Base-by-base conservation (phyloP, 768 basidiomycete species). In the Boletus barrowsii region DNA sequence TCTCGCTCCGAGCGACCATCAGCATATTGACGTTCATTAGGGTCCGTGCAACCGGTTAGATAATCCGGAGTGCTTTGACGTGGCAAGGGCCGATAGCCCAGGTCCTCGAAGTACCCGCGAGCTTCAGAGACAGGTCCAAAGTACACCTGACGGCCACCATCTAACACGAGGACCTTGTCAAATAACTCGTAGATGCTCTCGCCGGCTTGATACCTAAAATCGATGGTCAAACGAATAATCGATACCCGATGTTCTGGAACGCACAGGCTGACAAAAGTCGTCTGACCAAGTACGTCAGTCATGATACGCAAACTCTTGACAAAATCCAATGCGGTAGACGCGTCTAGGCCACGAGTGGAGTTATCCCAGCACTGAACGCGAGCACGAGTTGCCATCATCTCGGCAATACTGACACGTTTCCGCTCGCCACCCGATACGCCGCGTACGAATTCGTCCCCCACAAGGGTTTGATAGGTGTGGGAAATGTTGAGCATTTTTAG, bases 21-120 rank as follows among this genome's bases (percentile, higher is more conserved):
- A 0, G 83, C 81, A 60, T 88, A 87, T 65, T 85, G 87, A 24
- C 93, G 88, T 73, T 96, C 92, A 62, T 93, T 90, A 0, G 85
- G 81, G 63, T 91, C 90, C 3, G 93, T 88, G 70, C 86, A 87
- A 7, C 87, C 87, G 20, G 89, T 90, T 20, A 94, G 79, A 68
- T 89, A 94, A 67, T 94, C 92, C 10, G 91, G 83, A 14, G 88
- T 90, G 60, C 84, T 90, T 69, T 94, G 92, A 37, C 91, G 84
- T 51, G 88, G 87, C 24, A 89, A 82, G 18, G 88, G 57, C 36
- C 81, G 80, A 71, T 84, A 91, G 17, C 92, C 90, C 41, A 92
- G 73, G 30, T 70, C 69, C 60, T 89, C 81, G 61, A 97, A 93
- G 73, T 95, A 95, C 2, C 73, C 72, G 15, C 90, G 82, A 15